Base-by-base conservation (phyloP, 2,329 filamentous ascomycete genomes). In the Blastomyces percursus region DNA sequence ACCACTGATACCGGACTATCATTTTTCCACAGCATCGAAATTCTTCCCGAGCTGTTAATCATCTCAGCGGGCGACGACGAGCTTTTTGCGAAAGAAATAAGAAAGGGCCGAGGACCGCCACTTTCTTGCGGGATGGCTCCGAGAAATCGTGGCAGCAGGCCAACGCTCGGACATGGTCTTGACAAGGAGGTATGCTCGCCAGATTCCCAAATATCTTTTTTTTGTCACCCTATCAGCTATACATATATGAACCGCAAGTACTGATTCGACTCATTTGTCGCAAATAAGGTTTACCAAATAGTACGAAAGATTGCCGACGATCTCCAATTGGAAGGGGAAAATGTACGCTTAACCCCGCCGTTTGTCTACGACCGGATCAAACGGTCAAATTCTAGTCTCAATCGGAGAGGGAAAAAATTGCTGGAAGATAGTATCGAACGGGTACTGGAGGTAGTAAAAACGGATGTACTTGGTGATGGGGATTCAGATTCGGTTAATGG, bases 341-440 rank as follows among this genome's bases (percentile, higher is more conserved):
- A 72, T 21, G 76, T 79, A 8, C 80, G 78, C 61, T 76, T 89
- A 7, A 86, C 84, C 1, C 78, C 87, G 3, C 75, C 81, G 2
- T 75, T 78, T 1, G 82, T 95, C 1, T 96, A 94, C 72, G 87
- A 91, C 48, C 84, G 84, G 63, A 91, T 97, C 65, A 90, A 91
- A 68, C 78, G 80, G 59, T 96, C 91, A 16, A 96, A 96, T 73
- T 96, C 91, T 0, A 91, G 88, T 61, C 76, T 97, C 27, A 90
- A 89, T 66, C 82, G 94, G 27, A 86, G 89, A 67, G 91, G 90
- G 48, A 96, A 94, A 74, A 87, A 86, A 64, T 80, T 88, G 0
- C 77, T 97, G 1, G 90, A 96, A 73, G 89, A 94, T 66, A 88
- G 89, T 44, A 90, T 97, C 66, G 91, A 96, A 65, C 82, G 90